A percentile compares a stretch with the other conserved stretches of the same genome.
Evolutionary conservation across 352 stramenopile species (phyloP).

Genomic region (Phytophthora kernoviae): DNA sequence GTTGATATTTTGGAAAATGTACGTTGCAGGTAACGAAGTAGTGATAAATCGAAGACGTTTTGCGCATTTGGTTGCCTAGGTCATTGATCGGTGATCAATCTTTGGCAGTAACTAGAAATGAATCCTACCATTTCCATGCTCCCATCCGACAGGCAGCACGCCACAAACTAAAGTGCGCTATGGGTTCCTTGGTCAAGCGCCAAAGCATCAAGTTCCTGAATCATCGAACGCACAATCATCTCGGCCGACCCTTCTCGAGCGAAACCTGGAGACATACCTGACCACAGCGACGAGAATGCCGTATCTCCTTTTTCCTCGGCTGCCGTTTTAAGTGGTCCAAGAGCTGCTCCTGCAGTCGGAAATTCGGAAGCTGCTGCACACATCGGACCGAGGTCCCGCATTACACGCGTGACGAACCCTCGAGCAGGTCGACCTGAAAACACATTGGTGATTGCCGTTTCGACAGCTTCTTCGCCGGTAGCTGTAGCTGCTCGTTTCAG

Average conservation of each 20-base stretch:
- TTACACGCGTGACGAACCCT: slow-evolving; percentile 46
- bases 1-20: too few relatives aligned
- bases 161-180: slow-evolving; percentile 14
- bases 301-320: slow-evolving; percentile 25
- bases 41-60: too few relatives aligned
- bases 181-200: background rate
- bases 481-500: slow-evolving; percentile 37
- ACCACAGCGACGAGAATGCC: slow-evolving; percentile 37
- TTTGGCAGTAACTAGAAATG: too few relatives aligned
- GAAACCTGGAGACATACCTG: slow-evolving; percentile 26
- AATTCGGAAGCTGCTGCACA: slow-evolving; percentile 28
- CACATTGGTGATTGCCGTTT: slow-evolving; percentile 35
- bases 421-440: slow-evolving; percentile 52
- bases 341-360: slow-evolving; percentile 19
- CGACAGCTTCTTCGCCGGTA: slow-evolving; percentile 15
- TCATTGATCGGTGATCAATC: too few relatives aligned
- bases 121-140: too few relatives aligned
- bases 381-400: slow-evolving; percentile 39
- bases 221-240: slow-evolving; percentile 29
- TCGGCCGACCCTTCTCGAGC: slow-evolving; percentile 27
- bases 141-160: too few relatives aligned
- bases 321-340: slow-evolving; percentile 20
- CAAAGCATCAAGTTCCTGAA: slow-evolving; percentile 15
- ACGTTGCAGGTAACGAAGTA: too few relatives aligned
- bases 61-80: too few relatives aligned